Percentiles rank a stretch among this genome's conserved stretches.
phyloP scores from a whole-genome alignment of 2,329 filamentous ascomycete genomes.

The Madurella fahalii region DNA sequence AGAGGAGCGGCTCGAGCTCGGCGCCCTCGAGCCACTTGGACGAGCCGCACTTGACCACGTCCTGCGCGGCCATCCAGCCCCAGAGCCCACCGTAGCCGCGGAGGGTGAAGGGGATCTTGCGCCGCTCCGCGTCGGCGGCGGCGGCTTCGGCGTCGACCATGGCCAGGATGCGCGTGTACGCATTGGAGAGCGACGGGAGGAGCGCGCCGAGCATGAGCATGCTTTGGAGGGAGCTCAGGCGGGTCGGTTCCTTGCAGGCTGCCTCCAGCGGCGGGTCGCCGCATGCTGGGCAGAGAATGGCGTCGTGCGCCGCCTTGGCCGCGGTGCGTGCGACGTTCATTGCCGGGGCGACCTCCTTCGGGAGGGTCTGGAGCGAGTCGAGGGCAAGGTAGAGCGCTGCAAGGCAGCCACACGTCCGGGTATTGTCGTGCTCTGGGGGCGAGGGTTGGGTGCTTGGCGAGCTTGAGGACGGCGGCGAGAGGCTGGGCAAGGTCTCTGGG shows the following conservation, averaged over 20 bases:
- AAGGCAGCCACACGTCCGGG: constrained; percentile 43
- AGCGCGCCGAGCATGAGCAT: constrained; percentile 56
- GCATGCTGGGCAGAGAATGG: constrained; percentile 50
- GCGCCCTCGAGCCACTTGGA: constrained; percentile 37
- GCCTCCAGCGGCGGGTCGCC: constrained; percentile 33
- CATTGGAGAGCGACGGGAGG: constrained; percentile 54
- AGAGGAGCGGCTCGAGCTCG: constrained; percentile 49
- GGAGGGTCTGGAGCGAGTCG: constrained; percentile 46
- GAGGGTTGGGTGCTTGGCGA: constrained; percentile 11
- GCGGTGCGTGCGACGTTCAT: constrained; percentile 47
- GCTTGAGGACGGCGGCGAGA: constrained; percentile 18
- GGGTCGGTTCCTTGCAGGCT: constrained; percentile 23
- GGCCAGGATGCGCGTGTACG: constrained; percentile 51
- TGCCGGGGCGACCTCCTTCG: constrained; percentile 42
- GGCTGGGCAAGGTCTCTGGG: constrained; percentile 14
- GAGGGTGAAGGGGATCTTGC: constrained; percentile 44
- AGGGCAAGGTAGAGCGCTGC: constrained; percentile 48
- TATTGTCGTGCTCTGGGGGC: constrained; percentile 1
- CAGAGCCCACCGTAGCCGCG: constrained; percentile 47
- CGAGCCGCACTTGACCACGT: constrained; percentile 27
- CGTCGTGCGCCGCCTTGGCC: constrained; percentile 46
- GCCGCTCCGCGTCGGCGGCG: constrained; percentile 39
- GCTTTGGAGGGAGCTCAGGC: constrained; percentile 53
- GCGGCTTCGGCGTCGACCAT: constrained; percentile 52
- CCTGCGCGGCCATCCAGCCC: constrained; percentile 32